These are phyloP conservation scores for Akanthomyces dipterigenus DNA, from an alignment of 2,329 filamentous ascomycete genomes.

Conservation along the genomic window DNA sequence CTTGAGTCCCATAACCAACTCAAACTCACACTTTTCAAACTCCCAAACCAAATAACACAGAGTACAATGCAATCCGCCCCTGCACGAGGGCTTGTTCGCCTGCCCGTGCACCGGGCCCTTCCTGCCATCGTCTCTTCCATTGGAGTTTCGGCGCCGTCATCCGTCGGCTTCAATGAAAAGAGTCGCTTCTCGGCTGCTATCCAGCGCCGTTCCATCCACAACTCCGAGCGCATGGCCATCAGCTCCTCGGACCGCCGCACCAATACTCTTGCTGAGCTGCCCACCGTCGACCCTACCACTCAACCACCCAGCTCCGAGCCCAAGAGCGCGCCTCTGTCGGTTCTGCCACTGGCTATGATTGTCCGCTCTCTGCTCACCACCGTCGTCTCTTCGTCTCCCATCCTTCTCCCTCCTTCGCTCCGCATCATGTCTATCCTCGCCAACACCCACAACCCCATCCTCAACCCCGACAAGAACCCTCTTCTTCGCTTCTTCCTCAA, in stretches of 20 bases:
- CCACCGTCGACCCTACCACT: constrained; percentile 22
- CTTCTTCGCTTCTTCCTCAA: constrained; percentile 65
- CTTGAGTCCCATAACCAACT: background rate
- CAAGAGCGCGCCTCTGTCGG: constrained; percentile 47
- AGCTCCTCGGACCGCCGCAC: constrained; percentile 30
- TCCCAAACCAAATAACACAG: constrained; percentile 14
- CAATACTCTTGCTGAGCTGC: constrained; percentile 27
- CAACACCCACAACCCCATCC: constrained; percentile 56
- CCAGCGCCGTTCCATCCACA: constrained; percentile 27
- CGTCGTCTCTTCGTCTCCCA: constrained; percentile 60
- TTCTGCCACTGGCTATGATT: constrained; percentile 60
- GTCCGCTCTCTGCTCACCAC: constrained; percentile 64
- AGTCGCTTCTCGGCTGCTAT: constrained; percentile 8
- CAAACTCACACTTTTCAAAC: background rate
- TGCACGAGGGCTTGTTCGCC: constrained; percentile 17
- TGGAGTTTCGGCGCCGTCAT: constrained; percentile 11
- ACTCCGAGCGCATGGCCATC: constrained; percentile 29
- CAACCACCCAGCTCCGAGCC: constrained; percentile 21
- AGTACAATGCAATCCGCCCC: constrained; percentile 20
- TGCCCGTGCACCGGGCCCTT: constrained; percentile 15
- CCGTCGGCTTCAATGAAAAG: constrained; percentile 13
- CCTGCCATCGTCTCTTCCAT: constrained; percentile 8
- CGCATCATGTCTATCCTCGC: constrained; percentile 62
- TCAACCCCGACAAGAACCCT: constrained; percentile 71
- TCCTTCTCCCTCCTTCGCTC: constrained; percentile 65